A percentile compares a stretch with the other conserved stretches of the same genome.
Conservation (phyloP, 2,329 filamentous ascomycete genomes). For the Colletotrichum plurivorum region DNA sequence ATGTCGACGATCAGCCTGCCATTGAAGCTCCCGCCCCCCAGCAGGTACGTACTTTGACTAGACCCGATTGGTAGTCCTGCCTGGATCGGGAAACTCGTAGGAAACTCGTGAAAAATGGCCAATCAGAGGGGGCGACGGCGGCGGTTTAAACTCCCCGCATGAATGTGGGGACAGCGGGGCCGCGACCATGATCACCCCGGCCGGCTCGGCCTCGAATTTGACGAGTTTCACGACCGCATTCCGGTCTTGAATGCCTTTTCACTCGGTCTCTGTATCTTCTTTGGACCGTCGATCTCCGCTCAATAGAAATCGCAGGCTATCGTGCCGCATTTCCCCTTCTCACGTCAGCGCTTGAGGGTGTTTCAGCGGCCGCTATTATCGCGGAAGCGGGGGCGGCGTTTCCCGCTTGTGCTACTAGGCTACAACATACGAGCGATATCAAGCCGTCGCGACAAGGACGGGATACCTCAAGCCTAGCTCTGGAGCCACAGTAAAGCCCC, state of each 20-base stretch:
- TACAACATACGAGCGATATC: too few species aligned
- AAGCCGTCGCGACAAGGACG: too few species aligned
- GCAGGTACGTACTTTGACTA: background rate
- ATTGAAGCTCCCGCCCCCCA: too few species aligned
- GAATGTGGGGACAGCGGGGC: constrained; percentile 23
- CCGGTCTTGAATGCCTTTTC: background rate
- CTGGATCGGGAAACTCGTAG: constrained; percentile 34
- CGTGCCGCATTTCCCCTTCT: too few species aligned
- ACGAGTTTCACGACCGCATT: background rate
- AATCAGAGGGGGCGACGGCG: constrained; percentile 23
- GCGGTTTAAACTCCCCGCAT: constrained; percentile 22
- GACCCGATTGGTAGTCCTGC: constrained; percentile 1
- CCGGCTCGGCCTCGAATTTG: background rate
- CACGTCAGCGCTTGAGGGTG: too few species aligned
- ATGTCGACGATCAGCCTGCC: background rate
- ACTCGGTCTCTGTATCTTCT: background rate
- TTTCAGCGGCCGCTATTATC: too few species aligned
- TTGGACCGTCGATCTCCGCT: too few species aligned
- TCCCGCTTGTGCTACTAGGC: too few species aligned
- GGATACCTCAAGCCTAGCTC: too few species aligned
- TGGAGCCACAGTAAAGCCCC: too few species aligned
- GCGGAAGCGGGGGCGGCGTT: too few species aligned
- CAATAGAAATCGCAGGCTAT: too few species aligned
- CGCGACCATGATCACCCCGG: background rate
- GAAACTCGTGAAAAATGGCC: background rate